These are phyloP conservation scores for Gyrodon lividus DNA, from an alignment of 768 basidiomycete species.

Conservation along the genomic window DNA sequence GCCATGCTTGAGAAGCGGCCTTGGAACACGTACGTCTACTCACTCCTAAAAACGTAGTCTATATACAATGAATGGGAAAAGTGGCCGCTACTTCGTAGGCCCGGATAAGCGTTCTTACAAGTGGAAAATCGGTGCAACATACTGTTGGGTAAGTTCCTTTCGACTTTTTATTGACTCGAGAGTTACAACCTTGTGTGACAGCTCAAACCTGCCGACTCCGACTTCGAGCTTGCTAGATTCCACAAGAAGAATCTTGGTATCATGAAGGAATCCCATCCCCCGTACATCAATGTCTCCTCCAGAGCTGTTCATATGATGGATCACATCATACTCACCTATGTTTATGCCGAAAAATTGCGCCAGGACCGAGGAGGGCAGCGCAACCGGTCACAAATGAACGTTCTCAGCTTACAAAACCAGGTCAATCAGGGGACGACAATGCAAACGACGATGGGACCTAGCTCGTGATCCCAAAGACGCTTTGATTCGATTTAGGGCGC, in stretches of 20 bases:
- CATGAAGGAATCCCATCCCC: conserved; percentile 15
- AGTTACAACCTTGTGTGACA: background rate
- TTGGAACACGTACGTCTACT: conserved; percentile 19
- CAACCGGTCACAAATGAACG: too few relatives aligned
- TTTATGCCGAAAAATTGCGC: conserved; percentile 22
- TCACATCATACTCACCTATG: conserved; percentile 27
- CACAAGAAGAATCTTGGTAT: conserved; percentile 25
- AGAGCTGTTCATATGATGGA: conserved; percentile 21
- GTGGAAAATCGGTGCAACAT: conserved; percentile 28
- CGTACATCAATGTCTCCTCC: conserved; percentile 23
- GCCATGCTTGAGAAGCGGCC: conserved; percentile 12
- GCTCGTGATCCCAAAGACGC: too few relatives aligned
- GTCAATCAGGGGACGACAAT: too few relatives aligned
- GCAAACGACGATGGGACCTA: too few relatives aligned
- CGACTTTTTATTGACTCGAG: background rate
- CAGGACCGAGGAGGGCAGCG: background rate
- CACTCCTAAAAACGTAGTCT: background rate
- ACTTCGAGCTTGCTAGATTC: conserved; percentile 20
- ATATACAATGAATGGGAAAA: conserved; percentile 1
- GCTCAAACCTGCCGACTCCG: conserved; percentile 12
- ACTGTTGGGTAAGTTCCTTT: conserved; percentile 24
- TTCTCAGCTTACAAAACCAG: too few relatives aligned
- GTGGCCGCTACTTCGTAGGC: conserved; percentile 33
- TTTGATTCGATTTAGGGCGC: too few relatives aligned
- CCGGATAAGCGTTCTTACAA: conserved; percentile 31